Percentiles rank a stretch among this genome's conserved stretches.
These are phyloP conservation scores for Trypanosoma boissoni DNA, from an alignment of 208 protist species.

Conservation along the genomic window DNA sequence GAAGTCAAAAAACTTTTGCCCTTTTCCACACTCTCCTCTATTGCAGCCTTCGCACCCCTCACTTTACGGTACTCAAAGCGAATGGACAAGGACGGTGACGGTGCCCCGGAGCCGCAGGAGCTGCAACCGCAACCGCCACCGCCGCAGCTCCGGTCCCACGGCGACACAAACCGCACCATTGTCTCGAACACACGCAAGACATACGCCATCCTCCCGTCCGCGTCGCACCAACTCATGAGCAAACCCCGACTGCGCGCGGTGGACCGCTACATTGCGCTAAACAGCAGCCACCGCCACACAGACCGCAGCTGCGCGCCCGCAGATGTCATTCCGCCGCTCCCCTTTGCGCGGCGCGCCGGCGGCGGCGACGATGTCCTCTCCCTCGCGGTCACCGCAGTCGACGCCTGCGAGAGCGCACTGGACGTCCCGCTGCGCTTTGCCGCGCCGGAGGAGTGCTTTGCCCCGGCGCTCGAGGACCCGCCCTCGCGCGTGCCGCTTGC, in stretches of 20 bases:
- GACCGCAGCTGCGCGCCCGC: conserved; percentile 36
- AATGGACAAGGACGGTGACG: too few relatives aligned
- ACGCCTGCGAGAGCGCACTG: conserved; percentile 55
- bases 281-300: conserved; percentile 27
- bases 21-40: too few relatives aligned
- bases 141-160: too few relatives aligned
- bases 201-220: conserved; percentile 55
- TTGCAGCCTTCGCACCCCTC: too few relatives aligned
- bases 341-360: conserved; percentile 44
- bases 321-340: conserved; percentile 52
- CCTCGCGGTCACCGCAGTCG: conserved; percentile 42
- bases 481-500: conserved; percentile 54
- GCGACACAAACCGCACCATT: conserved; percentile 1
- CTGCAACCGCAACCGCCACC: too few relatives aligned
- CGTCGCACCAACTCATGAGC: conserved; percentile 44
- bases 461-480: conserved; percentile 63
- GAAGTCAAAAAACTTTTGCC: too few relatives aligned
- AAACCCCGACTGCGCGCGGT: conserved; percentile 49
- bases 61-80: too few relatives aligned
- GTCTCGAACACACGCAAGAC: conserved; percentile 46
- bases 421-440: conserved; percentile 80
- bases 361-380: conserved; percentile 53
- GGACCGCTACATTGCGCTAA: conserved; percentile 46
- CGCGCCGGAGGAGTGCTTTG: conserved; percentile 67
- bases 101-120: too few relatives aligned